A percentile compares a stretch with the other conserved stretches of the same genome.
Conservation (phyloP, 192 early-diverging fungal species). For the Entophlyctis luteolus region DNA sequence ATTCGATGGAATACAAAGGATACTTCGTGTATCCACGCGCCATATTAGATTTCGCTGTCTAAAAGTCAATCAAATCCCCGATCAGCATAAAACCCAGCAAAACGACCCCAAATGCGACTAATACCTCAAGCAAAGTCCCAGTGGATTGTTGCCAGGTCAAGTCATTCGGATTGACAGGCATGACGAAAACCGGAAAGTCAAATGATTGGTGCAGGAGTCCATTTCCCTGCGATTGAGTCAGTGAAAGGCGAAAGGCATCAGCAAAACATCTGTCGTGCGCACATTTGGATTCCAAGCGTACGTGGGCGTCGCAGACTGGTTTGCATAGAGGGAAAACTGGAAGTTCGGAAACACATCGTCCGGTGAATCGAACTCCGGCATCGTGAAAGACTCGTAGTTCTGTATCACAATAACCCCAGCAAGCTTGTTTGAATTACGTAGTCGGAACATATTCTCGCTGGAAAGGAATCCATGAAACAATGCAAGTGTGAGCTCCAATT, state of each 20-base stretch:
- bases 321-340: conserved; percentile 65
- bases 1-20: conserved; percentile 68
- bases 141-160: conserved; percentile 31
- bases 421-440: conserved; percentile 48
- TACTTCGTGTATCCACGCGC: conserved; percentile 47
- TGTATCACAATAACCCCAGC: conserved; percentile 54
- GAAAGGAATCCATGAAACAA: too few species aligned
- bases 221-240: conserved; percentile 49
- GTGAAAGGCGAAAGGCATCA: too few species aligned
- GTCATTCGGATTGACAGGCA: conserved; percentile 18
- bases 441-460: too few species aligned
- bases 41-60: conserved; percentile 50
- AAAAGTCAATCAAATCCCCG: too few species aligned
- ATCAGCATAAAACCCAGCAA: too few species aligned
- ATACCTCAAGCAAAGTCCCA: conserved; percentile 41
- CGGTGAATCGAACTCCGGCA: conserved; percentile 47
- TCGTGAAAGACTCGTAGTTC: conserved; percentile 18
- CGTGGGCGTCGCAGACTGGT: conserved; percentile 26
- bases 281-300: conserved; percentile 71
- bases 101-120: background rate
- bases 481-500: background rate
- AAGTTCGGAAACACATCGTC: conserved; percentile 67
- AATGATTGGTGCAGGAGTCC: conserved; percentile 50
- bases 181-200: conserved; percentile 66
- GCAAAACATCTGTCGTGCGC: too few species aligned